Base-by-base conservation (phyloP, 2,329 filamentous ascomycete species). In the Tolypocladium ophioglossoides region DNA sequence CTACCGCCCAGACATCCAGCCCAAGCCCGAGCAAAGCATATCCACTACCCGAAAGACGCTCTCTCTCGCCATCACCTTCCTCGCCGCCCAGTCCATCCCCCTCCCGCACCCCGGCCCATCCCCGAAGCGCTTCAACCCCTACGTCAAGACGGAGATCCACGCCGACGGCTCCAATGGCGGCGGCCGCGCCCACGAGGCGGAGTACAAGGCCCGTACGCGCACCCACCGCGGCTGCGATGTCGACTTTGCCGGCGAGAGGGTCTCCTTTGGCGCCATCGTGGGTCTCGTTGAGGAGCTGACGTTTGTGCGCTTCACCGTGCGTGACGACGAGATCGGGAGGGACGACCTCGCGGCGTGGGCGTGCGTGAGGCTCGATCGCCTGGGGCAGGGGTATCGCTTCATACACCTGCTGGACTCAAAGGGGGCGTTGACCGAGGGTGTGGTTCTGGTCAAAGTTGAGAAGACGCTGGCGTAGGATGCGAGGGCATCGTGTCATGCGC, bases 261-360 rank as follows among this genome's bases (percentile, higher is more conserved):
- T 89, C 16, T 70, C 74, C 35, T 89, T 90, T 60, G 70, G 74
- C 22, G 68, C 68, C 0, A 71, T 83, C 34, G 67, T 71, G 1
- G 77, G 80, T 10, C 74, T 89, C 1, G 77, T 88, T 10, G 82
- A 87, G 52, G 81, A 86, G 63, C 73, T 91, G 57, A 82, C 83
- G 34, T 91, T 91, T 72, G 76, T 90, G 53, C 78, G 87, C 63
- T 89, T 97, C 75, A 90, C 95, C 62, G 78, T 97, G 60, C 87
- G 91, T 69, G 89, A 97, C 67, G 87, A 95, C 61, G 87, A 92
- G 68, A 81, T 91, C 60, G 84, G 85, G 4, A 79, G 80, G 58
- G 91, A 97, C 64, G 80, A 86, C 56, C 70, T 96, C 54, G 86
- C 90, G 12, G 90, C 87, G 3, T 97, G 94, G 94, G 84, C 88